Percentiles rank a stretch among this genome's conserved stretches.
Evolutionary conservation across 257 asterid genomes (phyloP).

Genomic region (Capsicum rhomboideum): DNA sequence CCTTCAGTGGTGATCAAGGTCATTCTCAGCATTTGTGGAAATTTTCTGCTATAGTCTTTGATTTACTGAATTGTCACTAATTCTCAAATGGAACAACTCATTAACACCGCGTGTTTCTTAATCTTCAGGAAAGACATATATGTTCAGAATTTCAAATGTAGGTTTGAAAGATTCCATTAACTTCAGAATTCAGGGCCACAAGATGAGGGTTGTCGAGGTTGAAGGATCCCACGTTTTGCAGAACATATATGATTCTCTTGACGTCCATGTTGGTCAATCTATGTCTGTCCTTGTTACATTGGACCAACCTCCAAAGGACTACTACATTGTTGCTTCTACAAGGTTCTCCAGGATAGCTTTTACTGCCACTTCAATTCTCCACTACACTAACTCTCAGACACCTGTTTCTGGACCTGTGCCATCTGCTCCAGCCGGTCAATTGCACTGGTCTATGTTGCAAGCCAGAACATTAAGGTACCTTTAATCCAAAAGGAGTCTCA

Average conservation of each 20-base stretch:
- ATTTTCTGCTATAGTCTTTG: not conserved
- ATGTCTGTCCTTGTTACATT: conserved; percentile 64
- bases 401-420: conserved; percentile 69
- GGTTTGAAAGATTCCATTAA: conserved; percentile 65
- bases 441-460: conserved; percentile 75
- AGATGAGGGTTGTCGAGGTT: conserved; percentile 76
- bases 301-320: conserved; percentile 70
- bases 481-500: not conserved
- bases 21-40: not conserved
- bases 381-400: conserved; percentile 52
- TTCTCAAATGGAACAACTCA: not conserved
- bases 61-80: not conserved
- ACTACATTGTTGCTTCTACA: conserved; percentile 77
- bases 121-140: conserved; percentile 67
- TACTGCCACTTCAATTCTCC: conserved; percentile 47
- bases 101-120: not conserved
- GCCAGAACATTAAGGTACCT: conserved; percentile 74
- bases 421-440: conserved; percentile 38
- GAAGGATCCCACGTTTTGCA: conserved; percentile 95
- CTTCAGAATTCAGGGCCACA: conserved; percentile 88
- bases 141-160: conserved; percentile 83
- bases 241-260: conserved; percentile 61
- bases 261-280: conserved; percentile 84
- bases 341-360: conserved; percentile 51
- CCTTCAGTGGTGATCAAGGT: conserved; percentile 81